Evolutionary conservation across 2,329 filamentous ascomycete genomes (phyloP), one percentile per base, ranked within the genome.

Genomic region (Colletotrichum trifolii): DNA sequence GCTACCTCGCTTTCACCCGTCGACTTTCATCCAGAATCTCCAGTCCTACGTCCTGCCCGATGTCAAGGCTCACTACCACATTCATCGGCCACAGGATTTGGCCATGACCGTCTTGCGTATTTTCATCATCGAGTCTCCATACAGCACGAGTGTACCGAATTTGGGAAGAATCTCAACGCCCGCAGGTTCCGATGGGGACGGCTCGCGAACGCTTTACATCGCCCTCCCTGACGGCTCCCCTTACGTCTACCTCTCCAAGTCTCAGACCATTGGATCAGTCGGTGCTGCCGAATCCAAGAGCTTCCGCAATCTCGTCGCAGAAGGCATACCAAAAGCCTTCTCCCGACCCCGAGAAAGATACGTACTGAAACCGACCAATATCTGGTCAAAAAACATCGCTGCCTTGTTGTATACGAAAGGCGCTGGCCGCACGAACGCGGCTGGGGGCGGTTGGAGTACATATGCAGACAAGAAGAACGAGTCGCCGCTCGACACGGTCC

Each of bases 221-320:
- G 91, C 92, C 2, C 95, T 96, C 71, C 93, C 94, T 0, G 90
- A 95, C 72, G 91, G 89, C 39, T 90, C 91, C 10, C 91, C 93
- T 0, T 89, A 89, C 68, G 81, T 96, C 48, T 96, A 93, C 75
- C 81, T 89, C 47, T 86, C 85, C 54, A 87, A 82, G 64, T 80
- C 83, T 6, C 81, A 83, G 63, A 75, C 79, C 25, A 74, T 76
- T 0, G 80, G 81, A 2, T 71, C 81, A 0, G 76, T 80, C 10
- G 74, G 78, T 3, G 71, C 77, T 0, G 78, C 79, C 10, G 89
- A 92, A 65, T 81, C 84, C 5, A 86, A 86, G 54, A 91, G 87
- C 69, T 78, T 96, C 34, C 87, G 90, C 59, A 87, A 86, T 43
- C 81, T 96, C 4, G 87, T 96, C 5, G 82, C 94, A 36, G 89